Conservation (phyloP, 2,329 filamentous ascomycete species). For the Epichloe aotearoae region DNA sequence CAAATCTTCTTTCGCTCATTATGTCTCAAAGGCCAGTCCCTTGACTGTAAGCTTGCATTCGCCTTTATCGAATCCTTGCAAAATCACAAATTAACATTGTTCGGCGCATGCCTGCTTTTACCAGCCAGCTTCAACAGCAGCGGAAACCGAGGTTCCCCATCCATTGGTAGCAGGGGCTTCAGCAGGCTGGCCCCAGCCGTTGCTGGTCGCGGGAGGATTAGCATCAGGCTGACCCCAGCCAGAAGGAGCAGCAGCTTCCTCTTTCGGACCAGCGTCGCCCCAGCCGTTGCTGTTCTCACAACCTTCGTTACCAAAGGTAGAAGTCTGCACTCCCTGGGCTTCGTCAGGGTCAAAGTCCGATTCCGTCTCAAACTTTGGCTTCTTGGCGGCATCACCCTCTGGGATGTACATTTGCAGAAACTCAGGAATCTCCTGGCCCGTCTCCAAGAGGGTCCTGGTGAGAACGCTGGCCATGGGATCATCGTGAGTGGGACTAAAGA, state of each 20-base stretch:
- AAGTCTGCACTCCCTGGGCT: neutral
- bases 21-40: neutral
- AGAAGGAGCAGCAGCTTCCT: conserved; percentile 5
- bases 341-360: conserved; percentile 36
- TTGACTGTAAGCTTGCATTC: neutral
- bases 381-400: conserved; percentile 32
- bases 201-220: neutral
- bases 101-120: neutral
- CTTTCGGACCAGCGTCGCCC: neutral
- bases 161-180: neutral
- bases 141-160: neutral
- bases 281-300: conserved; percentile 6
- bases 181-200: neutral
- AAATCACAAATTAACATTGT: neutral
- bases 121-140: neutral
- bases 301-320: conserved; percentile 6
- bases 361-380: conserved; percentile 42
- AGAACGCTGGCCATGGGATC: conserved; percentile 59
- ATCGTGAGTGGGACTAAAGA: conserved; percentile 64
- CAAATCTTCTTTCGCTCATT: neutral
- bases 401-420: conserved; percentile 59
- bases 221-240: neutral
- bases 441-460: conserved; percentile 72
- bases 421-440: conserved; percentile 63
- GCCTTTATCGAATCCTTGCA: neutral